phyloP scores from a whole-genome alignment of 352 stramenopile species.

The Phytopythium boreale region DNA sequence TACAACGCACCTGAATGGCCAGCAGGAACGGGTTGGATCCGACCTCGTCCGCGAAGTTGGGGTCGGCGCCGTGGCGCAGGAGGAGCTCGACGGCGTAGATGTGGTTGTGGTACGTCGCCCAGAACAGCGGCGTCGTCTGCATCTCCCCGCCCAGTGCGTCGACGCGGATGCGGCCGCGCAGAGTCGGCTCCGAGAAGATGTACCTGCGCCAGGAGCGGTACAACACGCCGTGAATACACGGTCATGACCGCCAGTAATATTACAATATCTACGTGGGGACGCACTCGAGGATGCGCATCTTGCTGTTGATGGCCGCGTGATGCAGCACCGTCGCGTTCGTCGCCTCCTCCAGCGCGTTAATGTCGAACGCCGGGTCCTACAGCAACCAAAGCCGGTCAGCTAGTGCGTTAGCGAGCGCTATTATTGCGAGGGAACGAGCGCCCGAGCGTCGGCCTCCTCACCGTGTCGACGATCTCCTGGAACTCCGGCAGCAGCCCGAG shows the following conservation, averaged over 20 bases:
- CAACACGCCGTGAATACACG: too few relatives aligned
- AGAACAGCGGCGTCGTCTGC: slow-evolving; percentile 73
- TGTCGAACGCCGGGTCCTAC: slow-evolving; percentile 49
- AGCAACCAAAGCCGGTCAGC: not conserved
- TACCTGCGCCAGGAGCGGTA: slow-evolving; percentile 23
- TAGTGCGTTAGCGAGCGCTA: not conserved
- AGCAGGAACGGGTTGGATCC: slow-evolving; percentile 67
- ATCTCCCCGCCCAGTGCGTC: slow-evolving; percentile 53
- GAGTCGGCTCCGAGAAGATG: slow-evolving; percentile 37
- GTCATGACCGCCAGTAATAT: not conserved
- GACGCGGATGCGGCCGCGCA: slow-evolving; percentile 32
- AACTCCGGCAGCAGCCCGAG: slow-evolving; percentile 58
- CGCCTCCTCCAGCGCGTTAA: slow-evolving; percentile 46
- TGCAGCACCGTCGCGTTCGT: slow-evolving; percentile 73
- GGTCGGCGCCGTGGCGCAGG: slow-evolving; percentile 54
- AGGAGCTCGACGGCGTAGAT: slow-evolving; percentile 79
- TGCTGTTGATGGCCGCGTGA: slow-evolving; percentile 73
- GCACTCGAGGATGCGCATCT: slow-evolving; percentile 75
- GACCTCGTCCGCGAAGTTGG: slow-evolving; percentile 40
- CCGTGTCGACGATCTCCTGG: slow-evolving; percentile 36
- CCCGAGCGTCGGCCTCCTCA: not conserved
- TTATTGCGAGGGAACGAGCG: not conserved
- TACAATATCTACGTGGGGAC: not conserved
- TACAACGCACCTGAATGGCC: slow-evolving; percentile 40
- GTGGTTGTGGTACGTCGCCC: slow-evolving; percentile 70